Conservation (phyloP, 2,329 filamentous ascomycete genomes). For the Dothistroma septosporum region DNA sequence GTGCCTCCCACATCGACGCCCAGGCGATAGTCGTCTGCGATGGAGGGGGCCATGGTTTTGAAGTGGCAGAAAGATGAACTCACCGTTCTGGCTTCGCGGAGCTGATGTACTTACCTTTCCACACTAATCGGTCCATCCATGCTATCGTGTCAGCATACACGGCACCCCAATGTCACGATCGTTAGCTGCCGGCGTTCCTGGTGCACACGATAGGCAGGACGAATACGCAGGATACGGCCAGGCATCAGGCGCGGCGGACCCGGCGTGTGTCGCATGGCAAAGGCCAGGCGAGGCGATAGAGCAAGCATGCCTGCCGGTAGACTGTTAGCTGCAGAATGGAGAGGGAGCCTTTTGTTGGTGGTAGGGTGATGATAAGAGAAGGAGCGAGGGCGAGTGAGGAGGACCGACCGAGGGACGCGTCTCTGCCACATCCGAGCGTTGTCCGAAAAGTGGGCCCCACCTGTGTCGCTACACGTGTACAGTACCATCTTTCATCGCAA, state of each 20-base stretch:
- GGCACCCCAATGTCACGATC: neutral
- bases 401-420: neutral
- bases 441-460: too few species aligned
- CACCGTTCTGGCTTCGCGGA: neutral
- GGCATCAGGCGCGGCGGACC: neutral
- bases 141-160: neutral
- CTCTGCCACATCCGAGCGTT: neutral
- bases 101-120: conserved; percentile 11
- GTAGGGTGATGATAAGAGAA: neutral
- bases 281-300: neutral
- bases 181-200: neutral
- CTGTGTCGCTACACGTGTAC: too few species aligned
- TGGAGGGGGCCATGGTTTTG: conserved; percentile 4
- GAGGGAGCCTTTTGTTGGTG: neutral
- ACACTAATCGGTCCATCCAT: neutral
- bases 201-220: conserved; percentile 4
- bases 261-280: neutral
- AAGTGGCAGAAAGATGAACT: neutral
- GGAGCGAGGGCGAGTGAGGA: conserved; percentile 2
- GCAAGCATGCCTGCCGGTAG: neutral
- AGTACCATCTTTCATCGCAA: too few species aligned
- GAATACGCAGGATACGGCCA: neutral
- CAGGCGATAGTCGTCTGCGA: conserved; percentile 21
- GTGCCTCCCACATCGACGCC: conserved; percentile 28
- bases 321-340: neutral